Percentiles rank a stretch among this genome's conserved stretches.
Evolutionary conservation across 2,329 filamentous ascomycete species (phyloP).

Genomic region (Gremmenia infestans): DNA sequence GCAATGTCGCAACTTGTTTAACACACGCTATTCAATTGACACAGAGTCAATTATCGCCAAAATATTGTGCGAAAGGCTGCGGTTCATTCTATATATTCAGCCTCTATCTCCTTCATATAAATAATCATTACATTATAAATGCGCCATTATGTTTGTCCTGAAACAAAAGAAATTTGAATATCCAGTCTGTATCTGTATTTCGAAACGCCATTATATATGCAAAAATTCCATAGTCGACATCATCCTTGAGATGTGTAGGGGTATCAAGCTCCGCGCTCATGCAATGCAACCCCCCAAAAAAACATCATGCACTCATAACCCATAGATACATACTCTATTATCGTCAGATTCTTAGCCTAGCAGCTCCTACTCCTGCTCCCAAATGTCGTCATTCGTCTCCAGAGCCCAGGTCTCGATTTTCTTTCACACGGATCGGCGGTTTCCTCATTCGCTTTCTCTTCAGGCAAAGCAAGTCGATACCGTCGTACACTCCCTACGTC

Average conservation of each 20-base stretch:
- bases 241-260: background rate
- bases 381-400: background rate
- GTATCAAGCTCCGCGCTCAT: background rate
- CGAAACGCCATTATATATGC: too few species aligned
- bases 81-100: too few species aligned
- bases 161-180: too few species aligned
- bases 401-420: background rate
- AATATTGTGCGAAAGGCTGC: too few species aligned
- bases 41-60: too few species aligned
- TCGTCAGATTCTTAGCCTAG: background rate
- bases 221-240: too few species aligned
- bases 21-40: too few species aligned
- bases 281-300: background rate
- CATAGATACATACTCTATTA: background rate
- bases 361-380: background rate
- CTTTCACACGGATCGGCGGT: background rate
- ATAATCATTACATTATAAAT: too few species aligned
- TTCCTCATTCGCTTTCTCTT: slow-evolving; percentile 24
- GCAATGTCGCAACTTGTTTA: too few species aligned
- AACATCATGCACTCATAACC: background rate
- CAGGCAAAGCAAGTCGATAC: slow-evolving; percentile 55
- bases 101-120: too few species aligned
- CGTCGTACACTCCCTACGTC: slow-evolving; percentile 59
- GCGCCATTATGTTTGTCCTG: too few species aligned
- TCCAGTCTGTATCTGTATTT: too few species aligned